Evolutionary conservation across 2,329 filamentous ascomycete species (phyloP).

Genomic region (Cercospora berteroae): DNA sequence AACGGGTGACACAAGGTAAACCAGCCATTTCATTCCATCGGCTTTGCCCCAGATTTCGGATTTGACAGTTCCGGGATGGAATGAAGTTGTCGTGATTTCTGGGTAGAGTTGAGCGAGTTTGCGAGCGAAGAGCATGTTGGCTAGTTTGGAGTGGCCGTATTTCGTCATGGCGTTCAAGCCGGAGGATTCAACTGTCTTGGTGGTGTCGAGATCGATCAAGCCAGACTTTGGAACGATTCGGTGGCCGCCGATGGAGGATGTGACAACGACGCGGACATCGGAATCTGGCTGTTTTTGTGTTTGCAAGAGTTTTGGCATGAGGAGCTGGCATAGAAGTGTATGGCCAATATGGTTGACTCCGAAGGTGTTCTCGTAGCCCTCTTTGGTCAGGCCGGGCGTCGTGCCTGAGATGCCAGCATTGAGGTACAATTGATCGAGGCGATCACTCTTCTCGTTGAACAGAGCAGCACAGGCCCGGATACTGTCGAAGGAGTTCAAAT

Average conservation of each 20-base stretch:
- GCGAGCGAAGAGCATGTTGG: slow-evolving; percentile 49
- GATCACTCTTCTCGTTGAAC: slow-evolving; percentile 30
- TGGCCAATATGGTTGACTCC: slow-evolving; percentile 38
- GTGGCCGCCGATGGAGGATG: slow-evolving; percentile 18
- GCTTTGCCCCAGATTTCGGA: slow-evolving; percentile 42
- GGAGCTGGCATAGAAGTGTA: slow-evolving; percentile 29
- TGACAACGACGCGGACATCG: slow-evolving; percentile 48
- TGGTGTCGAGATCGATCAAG: slow-evolving; percentile 8
- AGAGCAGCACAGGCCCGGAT: slow-evolving; percentile 45
- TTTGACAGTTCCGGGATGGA: slow-evolving; percentile 53
- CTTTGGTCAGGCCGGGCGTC: slow-evolving; percentile 36
- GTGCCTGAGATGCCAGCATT: slow-evolving; percentile 44
- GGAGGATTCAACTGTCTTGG: slow-evolving; percentile 21
- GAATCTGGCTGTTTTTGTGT: slow-evolving; percentile 41
- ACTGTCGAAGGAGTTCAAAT: slow-evolving; percentile 52
- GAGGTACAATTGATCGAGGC: slow-evolving; percentile 45
- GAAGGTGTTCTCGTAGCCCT: slow-evolving; percentile 41
- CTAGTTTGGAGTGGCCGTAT: slow-evolving; percentile 52
- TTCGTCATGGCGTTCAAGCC: slow-evolving; percentile 12
- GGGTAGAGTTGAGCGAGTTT: slow-evolving; percentile 48
- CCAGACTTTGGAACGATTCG: neutral
- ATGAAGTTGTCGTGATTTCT: slow-evolving; percentile 42
- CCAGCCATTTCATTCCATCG: slow-evolving; percentile 12
- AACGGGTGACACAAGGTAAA: neutral
- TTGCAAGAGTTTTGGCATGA: slow-evolving; percentile 38